phyloP scores from a whole-genome alignment of 2,329 filamentous ascomycete species.

The Pyrenophora tritici-repentis region DNA sequence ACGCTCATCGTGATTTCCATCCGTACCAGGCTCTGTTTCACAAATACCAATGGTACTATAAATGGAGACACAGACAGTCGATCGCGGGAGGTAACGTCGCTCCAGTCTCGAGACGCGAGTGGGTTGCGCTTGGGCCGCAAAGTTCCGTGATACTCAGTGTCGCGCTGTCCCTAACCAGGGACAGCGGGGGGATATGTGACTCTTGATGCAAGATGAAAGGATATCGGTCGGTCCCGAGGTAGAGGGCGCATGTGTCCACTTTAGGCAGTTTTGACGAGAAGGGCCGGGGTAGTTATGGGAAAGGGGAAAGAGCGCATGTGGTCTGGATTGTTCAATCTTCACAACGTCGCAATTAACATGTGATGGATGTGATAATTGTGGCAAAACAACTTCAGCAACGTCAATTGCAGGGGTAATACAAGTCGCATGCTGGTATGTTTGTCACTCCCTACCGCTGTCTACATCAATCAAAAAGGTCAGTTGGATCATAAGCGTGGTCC shows the following conservation, averaged over 20 bases:
- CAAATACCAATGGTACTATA: conserved; percentile 5
- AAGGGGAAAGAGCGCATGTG: too few relatives aligned
- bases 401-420: too few relatives aligned
- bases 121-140: not conserved
- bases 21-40: not conserved
- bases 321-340: too few relatives aligned
- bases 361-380: too few relatives aligned
- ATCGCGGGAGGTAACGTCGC: not conserved
- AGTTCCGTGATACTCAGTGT: not conserved
- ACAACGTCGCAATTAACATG: too few relatives aligned
- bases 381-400: too few relatives aligned
- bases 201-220: too few relatives aligned
- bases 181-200: too few relatives aligned
- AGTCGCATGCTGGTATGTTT: too few relatives aligned
- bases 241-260: not conserved
- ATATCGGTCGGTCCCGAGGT: too few relatives aligned
- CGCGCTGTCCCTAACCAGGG: too few relatives aligned
- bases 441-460: too few relatives aligned
- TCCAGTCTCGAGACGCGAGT: not conserved
- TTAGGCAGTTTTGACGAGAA: not conserved
- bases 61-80: conserved; percentile 3
- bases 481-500: not conserved
- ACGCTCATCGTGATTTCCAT: conserved; percentile 3
- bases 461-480: not conserved
- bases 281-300: not conserved